Evolutionary conservation across 495 filamentous ascomycete species (phyloP).

Genomic region (Tirmania nivea): DNA sequence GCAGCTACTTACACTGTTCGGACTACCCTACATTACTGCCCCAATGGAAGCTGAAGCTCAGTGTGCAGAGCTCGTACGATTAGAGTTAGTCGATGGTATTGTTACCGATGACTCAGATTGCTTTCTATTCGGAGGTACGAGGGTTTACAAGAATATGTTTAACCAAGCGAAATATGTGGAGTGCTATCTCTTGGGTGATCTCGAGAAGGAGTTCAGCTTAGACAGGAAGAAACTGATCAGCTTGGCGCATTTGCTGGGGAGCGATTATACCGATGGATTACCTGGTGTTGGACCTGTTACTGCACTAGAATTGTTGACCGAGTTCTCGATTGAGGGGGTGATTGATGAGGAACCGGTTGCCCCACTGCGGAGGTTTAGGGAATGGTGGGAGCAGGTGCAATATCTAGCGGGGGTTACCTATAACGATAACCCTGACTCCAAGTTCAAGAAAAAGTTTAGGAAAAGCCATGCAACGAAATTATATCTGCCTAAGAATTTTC

Average conservation of each 20-base stretch:
- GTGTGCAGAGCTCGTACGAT: constrained; percentile 68
- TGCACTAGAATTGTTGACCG: constrained; percentile 76
- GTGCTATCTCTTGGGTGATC: constrained; percentile 71
- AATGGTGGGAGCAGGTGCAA: constrained; percentile 76
- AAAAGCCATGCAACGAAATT: constrained; percentile 53
- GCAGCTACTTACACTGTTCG: constrained; percentile 70
- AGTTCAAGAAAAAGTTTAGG: constrained; percentile 68
- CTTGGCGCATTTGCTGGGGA: constrained; percentile 72
- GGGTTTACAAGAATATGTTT: constrained; percentile 99
- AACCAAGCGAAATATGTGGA: constrained; percentile 93
- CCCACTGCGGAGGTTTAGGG: constrained; percentile 41
- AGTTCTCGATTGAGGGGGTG: constrained; percentile 32
- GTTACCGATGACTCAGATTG: constrained; percentile 95
- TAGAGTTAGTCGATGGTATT: constrained; percentile 85
- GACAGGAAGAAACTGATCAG: constrained; percentile 62
- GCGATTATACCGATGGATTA: constrained; percentile 85
- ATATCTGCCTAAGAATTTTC: constrained; percentile 61
- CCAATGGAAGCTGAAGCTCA: constrained; percentile 99
- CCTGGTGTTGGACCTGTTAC: constrained; percentile 82
- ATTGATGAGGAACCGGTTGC: neutral
- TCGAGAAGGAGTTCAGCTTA: constrained; percentile 75
- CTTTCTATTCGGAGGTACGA: constrained; percentile 90
- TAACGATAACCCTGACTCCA: constrained; percentile 29
- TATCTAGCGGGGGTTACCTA: constrained; percentile 16
- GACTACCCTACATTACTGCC: constrained; percentile 85